These are phyloP conservation scores for Melaleuca alternifolia DNA, from an alignment of 345 rosid genomes.

Conservation along the genomic window DNA sequence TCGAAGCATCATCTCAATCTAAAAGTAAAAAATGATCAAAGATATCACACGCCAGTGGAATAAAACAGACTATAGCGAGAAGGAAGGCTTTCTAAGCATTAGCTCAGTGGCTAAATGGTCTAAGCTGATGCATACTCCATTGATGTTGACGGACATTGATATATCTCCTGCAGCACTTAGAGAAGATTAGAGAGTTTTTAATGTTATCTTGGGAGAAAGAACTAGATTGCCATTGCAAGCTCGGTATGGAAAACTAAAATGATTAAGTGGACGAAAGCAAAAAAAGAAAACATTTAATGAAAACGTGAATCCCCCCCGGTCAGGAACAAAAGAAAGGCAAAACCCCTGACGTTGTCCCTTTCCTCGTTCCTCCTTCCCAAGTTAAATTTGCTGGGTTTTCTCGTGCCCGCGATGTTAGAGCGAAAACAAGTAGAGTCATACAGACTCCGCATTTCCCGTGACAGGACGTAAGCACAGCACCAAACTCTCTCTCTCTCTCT, in stretches of 20 bases:
- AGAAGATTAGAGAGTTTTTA: neutral
- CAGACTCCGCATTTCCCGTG: slow-evolving; percentile 63
- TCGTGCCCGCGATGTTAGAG: neutral
- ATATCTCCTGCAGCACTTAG: neutral
- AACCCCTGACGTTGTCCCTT: neutral
- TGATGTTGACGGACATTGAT: neutral
- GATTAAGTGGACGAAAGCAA: neutral
- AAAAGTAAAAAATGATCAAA: neutral
- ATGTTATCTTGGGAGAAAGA: neutral
- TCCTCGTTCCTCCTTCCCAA: neutral
- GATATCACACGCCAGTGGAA: rapidly evolving
- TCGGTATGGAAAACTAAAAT: neutral
- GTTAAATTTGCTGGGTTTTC: neutral
- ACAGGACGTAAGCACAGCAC: slow-evolving; percentile 6
- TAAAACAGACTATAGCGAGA: neutral
- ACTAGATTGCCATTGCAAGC: neutral
- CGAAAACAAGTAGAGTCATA: neutral
- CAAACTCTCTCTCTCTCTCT: neutral
- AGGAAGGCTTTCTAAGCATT: neutral
- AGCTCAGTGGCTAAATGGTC: neutral
- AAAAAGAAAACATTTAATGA: neutral
- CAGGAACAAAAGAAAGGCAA: neutral
- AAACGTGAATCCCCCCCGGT: neutral
- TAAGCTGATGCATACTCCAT: neutral
- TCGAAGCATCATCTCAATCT: neutral